Percentiles rank a stretch among this genome's conserved stretches.
These are phyloP conservation scores for Pseudogymnoascus pannorum DNA, from an alignment of 2,329 filamentous ascomycete genomes.

Conservation along the genomic window DNA sequence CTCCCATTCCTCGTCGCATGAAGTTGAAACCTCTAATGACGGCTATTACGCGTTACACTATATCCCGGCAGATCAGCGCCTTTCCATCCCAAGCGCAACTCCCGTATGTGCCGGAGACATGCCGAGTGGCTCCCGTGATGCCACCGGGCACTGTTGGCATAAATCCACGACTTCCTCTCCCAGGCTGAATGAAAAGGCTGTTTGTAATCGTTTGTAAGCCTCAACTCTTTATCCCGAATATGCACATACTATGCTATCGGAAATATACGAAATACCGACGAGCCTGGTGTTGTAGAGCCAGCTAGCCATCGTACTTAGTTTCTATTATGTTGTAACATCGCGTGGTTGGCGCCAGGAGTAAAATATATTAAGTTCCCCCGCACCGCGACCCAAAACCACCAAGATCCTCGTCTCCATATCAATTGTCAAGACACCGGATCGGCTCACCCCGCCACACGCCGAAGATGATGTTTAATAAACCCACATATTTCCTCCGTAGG, in stretches of 20 bases:
- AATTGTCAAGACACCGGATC: not conserved
- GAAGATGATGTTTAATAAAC: not conserved
- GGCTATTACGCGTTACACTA: not conserved
- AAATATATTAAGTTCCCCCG: not conserved
- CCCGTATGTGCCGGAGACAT: not conserved
- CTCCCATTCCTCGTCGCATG: not conserved
- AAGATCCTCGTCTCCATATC: not conserved
- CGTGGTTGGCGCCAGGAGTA: conserved; percentile 1
- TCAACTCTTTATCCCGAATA: not conserved
- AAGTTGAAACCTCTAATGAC: not conserved
- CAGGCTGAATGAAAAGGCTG: not conserved
- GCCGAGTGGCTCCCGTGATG: not conserved
- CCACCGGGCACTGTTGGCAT: not conserved
- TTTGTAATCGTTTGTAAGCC: conserved; percentile 3
- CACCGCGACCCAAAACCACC: not conserved
- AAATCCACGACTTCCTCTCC: not conserved
- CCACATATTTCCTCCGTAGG: not conserved
- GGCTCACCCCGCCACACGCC: not conserved
- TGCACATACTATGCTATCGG: not conserved
- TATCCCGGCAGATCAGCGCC: not conserved
- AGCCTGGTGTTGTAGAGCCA: not conserved
- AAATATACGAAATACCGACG: conserved; percentile 4
- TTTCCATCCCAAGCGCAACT: not conserved
- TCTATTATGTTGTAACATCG: not conserved
- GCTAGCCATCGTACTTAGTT: not conserved